phyloP scores from a whole-genome alignment of 179 eudicot species.

The Patellifolia procumbens region DNA sequence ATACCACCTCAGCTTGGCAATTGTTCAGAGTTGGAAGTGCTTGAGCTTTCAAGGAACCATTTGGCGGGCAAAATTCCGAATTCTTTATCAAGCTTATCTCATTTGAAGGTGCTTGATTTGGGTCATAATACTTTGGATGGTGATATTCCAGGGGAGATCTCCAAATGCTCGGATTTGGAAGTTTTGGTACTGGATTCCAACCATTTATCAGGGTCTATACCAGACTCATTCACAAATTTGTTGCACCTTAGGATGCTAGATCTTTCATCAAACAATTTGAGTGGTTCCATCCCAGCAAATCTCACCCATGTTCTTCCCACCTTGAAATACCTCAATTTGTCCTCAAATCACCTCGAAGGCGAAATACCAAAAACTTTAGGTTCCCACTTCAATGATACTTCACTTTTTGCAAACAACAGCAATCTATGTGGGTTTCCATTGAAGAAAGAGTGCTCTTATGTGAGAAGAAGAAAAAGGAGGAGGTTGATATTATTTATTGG shows the following conservation, averaged over 20 bases:
- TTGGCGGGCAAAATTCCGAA: conserved; percentile 51
- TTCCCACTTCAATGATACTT: conserved; percentile 43
- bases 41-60: conserved; percentile 48
- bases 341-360: conserved; percentile 54
- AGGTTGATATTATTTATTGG: conserved; percentile 48
- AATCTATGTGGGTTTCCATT: conserved; percentile 63
- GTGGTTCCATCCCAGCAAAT: conserved; percentile 57
- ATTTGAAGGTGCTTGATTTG: conserved; percentile 56
- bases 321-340: conserved; percentile 50
- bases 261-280: conserved; percentile 63
- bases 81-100: conserved; percentile 44
- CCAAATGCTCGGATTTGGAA: conserved; percentile 43
- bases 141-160: conserved; percentile 47
- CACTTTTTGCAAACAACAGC: conserved; percentile 37
- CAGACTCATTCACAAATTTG: conserved; percentile 49
- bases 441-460: conserved; percentile 39
- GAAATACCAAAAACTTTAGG: conserved; percentile 53
- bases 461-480: conserved; percentile 32
- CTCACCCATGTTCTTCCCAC: conserved; percentile 37
- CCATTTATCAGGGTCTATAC: conserved; percentile 57
- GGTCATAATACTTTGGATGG: conserved; percentile 50
- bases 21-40: conserved; percentile 49
- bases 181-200: conserved; percentile 44
- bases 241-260: conserved; percentile 46
- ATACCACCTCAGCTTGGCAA: conserved; percentile 69